Evolutionary conservation across 2,329 filamentous ascomycete species (phyloP).

Genomic region (Ascochyta clinopodiicola): DNA sequence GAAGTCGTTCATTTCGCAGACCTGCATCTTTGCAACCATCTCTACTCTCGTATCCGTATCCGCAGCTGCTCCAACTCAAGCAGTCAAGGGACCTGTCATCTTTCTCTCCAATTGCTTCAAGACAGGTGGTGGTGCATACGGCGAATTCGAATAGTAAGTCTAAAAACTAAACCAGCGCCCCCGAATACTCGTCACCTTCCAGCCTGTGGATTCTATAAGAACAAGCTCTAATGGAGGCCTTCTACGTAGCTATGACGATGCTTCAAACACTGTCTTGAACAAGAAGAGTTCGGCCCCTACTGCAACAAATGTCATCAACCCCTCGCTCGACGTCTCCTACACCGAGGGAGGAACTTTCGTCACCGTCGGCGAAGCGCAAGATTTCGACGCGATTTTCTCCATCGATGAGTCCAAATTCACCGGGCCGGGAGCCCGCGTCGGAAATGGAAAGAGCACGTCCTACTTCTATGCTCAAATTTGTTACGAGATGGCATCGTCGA

Average conservation of each 20-base stretch:
- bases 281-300: slow-evolving; percentile 2
- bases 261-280: background rate
- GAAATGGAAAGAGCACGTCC: slow-evolving; percentile 5
- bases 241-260: background rate
- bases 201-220: background rate
- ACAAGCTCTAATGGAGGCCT: background rate
- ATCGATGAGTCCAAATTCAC: slow-evolving; percentile 2
- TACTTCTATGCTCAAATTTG: slow-evolving; percentile 5
- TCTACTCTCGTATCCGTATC: background rate
- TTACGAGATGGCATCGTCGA: slow-evolving; percentile 3
- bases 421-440: background rate
- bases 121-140: background rate
- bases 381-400: slow-evolving; percentile 4
- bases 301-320: slow-evolving; percentile 1
- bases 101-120: slow-evolving; percentile 7
- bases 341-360: slow-evolving; percentile 2
- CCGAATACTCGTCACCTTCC: background rate
- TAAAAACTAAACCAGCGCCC: background rate
- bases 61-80: background rate
- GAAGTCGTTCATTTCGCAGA: background rate
- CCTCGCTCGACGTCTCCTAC: background rate
- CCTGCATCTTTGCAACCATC: background rate
- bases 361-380: slow-evolving; percentile 1
- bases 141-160: slow-evolving; percentile 4
- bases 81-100: slow-evolving; percentile 5